Evolutionary conservation across 2,329 filamentous ascomycete genomes (phyloP), one percentile per base, ranked within the genome.

Genomic region (Diaporthe citrichinensis): DNA sequence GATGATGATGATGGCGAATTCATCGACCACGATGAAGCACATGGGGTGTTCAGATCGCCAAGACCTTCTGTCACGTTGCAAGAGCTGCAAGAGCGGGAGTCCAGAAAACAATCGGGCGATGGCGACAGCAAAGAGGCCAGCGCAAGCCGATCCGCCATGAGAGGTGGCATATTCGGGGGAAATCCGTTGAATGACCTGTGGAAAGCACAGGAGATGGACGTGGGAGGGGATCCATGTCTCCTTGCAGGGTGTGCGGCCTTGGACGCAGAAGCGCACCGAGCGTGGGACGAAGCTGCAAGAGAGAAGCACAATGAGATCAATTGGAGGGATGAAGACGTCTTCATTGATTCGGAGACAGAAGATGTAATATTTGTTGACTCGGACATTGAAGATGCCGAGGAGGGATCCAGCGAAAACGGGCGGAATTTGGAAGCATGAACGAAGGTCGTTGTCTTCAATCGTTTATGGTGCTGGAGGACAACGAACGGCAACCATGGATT

Each of bases 41-140:
- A 8, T 20, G 20, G 49, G 28, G 73, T 76, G 14, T 76, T 76
- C 73, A 75, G 62, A 46, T 75, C 75, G 14, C 75, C 73, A 12
- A 69, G 75, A 31, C 73, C 75, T 4, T 76, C 75, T n/a, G 17
- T 75, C 46, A 76, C 73, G 1, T 53, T 76, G 9, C 34, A 65
- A 28, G 75, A 76, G 23, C 46, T 76, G 31, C 73, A 75, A 53
- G 28, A 46, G 69, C 39, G 41, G 23, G 73, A 69, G 53, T 1
- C 41, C 8, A 31, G 20, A 17, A 31, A 69, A 9, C 39, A 28
- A 6, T 39, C 34, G 36, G 34, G 25, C 44, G 34, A 3, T 36
- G 58, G 9, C 9, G 20, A 31, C 20, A 44, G 28, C 9, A 36
- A 20, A 23, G 20, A 20, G 44, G 20, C 15, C 34, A 41, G 46